Evolutionary conservation across 2,329 filamentous ascomycete species (phyloP).

Genomic region (Daldinia sp.): DNA sequence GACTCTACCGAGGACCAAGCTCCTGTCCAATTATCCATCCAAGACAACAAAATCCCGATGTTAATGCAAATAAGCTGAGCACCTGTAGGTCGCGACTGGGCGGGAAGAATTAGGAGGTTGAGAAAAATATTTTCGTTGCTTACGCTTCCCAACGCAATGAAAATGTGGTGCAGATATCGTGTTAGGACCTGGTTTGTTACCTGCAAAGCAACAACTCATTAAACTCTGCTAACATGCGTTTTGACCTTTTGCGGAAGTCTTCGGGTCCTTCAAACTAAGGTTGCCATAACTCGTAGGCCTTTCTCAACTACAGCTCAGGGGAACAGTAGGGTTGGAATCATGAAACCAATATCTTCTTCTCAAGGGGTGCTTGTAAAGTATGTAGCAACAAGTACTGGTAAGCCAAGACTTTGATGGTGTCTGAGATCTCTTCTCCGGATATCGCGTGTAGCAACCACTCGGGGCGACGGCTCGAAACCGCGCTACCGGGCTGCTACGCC

Average conservation of each 20-base stretch:
- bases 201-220: not conserved
- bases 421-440: not conserved
- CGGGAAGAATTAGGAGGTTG: not conserved
- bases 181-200: constrained; percentile 2
- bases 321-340: not conserved
- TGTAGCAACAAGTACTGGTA: not conserved
- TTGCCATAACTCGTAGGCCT: not conserved
- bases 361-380: not conserved
- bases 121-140: constrained; percentile 3
- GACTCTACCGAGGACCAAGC: constrained; percentile 4
- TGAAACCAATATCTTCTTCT: not conserved
- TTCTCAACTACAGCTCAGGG: not conserved
- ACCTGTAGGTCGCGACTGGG: not conserved
- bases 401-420: not conserved
- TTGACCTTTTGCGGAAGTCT: not conserved
- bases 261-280: not conserved
- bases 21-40: constrained; percentile 19
- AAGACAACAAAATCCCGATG: not conserved
- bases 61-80: constrained; percentile 1
- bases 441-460: not conserved
- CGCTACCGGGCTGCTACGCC: constrained; percentile 5
- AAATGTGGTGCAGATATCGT: constrained; percentile 5
- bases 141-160: not conserved
- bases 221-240: not conserved
- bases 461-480: constrained; percentile 1